phyloP scores from a whole-genome alignment of 2,329 filamentous ascomycete genomes.

The Aspergillus flavus region DNA sequence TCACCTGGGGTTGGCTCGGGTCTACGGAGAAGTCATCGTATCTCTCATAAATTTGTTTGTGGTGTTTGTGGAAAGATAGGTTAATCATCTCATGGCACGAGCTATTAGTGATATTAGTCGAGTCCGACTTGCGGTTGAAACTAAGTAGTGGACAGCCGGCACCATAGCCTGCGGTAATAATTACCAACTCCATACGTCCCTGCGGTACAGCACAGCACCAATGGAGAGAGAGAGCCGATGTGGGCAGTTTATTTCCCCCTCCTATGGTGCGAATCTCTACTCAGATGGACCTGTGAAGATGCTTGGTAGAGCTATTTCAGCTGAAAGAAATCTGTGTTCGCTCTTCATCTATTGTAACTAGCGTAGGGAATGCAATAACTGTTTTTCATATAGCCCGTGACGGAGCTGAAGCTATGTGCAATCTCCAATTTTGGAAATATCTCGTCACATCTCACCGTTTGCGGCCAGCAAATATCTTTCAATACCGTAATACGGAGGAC shows the following conservation, averaged over 20 bases:
- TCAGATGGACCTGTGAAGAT: neutral
- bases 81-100: neutral
- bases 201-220: neutral
- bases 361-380: neutral
- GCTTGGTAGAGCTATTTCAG: neutral
- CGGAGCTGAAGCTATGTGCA: neutral
- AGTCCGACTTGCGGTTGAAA: slow-evolving; percentile 11
- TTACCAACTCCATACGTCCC: slow-evolving; percentile 4
- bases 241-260: slow-evolving; percentile 1
- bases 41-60: neutral
- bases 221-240: neutral
- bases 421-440: slow-evolving; percentile 1
- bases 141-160: slow-evolving; percentile 13
- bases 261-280: neutral
- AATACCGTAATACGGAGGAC: slow-evolving; percentile 10
- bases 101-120: neutral
- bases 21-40: neutral
- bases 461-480: slow-evolving; percentile 18
- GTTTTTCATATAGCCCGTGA: neutral
- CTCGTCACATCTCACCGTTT: slow-evolving; percentile 22
- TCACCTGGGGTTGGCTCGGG: neutral
- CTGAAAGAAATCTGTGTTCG: neutral
- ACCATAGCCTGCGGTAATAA: slow-evolving; percentile 7
- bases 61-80: neutral
- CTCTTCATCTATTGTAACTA: neutral